These are phyloP conservation scores for Castanea sativa DNA, from an alignment of 306 rosid genomes.

Conservation along the genomic window DNA sequence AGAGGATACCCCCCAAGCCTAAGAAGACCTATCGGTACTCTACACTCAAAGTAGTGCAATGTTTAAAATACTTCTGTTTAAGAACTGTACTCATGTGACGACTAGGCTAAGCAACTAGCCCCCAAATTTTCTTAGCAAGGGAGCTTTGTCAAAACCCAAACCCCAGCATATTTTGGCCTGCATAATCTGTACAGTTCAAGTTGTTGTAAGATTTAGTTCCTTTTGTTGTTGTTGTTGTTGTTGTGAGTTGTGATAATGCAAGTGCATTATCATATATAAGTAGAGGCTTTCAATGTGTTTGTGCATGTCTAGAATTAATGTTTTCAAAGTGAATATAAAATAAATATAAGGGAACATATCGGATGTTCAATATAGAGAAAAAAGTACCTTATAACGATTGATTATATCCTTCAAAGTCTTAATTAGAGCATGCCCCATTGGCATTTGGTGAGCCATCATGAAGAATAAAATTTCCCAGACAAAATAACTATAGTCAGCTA, in stretches of 20 bases:
- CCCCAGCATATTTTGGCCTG: too few relatives aligned
- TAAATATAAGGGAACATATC: conserved; percentile 8
- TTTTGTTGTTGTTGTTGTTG: neutral
- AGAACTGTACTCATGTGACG: too few relatives aligned
- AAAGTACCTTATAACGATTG: conserved; percentile 81
- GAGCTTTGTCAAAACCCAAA: too few relatives aligned
- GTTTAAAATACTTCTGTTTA: too few relatives aligned
- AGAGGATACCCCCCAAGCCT: too few relatives aligned
- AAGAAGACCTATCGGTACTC: too few relatives aligned
- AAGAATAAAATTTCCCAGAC: conserved; percentile 74
- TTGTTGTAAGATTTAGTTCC: neutral
- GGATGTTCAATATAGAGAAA: conserved; percentile 9
- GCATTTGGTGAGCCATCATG: conserved; percentile 98
- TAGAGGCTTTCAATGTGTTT: neutral
- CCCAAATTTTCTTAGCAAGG: too few relatives aligned
- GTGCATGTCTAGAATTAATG: neutral
- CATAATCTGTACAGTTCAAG: neutral
- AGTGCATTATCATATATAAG: conserved; percentile 11
- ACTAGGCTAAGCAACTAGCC: too few relatives aligned
- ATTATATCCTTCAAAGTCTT: conserved; percentile 90
- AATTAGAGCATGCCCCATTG: conserved; percentile 88
- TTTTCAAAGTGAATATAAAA: neutral
- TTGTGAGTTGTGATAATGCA: neutral
- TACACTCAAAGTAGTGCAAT: too few relatives aligned
- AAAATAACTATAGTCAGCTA: conserved; percentile 27